A percentile compares a stretch with the other conserved stretches of the same genome.
These are phyloP conservation scores for Agaricus subrufescens DNA, from an alignment of 768 basidiomycete species.

Conservation along the genomic window DNA sequence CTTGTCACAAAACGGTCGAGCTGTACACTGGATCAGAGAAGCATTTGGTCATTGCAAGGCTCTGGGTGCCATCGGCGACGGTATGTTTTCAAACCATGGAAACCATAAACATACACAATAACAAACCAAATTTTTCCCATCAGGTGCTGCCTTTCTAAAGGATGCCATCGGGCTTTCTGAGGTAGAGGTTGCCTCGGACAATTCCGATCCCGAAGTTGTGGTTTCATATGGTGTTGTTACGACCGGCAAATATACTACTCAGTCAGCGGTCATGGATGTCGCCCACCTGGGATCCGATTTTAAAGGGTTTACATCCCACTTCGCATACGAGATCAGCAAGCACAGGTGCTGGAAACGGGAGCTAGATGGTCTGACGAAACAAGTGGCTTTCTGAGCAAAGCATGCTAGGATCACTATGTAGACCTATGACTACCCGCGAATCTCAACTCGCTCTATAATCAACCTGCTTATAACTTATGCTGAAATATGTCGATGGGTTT, in stretches of 20 bases:
- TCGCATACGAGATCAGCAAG: slow-evolving; percentile 59
- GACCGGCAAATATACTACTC: slow-evolving; percentile 42
- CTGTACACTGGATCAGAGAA: slow-evolving; percentile 80
- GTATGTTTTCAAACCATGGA: slow-evolving; percentile 21
- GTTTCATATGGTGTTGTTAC: slow-evolving; percentile 63
- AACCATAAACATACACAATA: not conserved
- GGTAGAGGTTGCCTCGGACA: slow-evolving; percentile 33
- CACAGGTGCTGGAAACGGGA: slow-evolving; percentile 66
- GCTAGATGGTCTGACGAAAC: slow-evolving; percentile 45
- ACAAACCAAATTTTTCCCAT: not conserved
- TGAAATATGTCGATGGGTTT: not conserved
- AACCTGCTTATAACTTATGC: not conserved
- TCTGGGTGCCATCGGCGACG: slow-evolving; percentile 73
- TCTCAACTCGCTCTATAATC: not conserved
- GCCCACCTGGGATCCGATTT: slow-evolving; percentile 38
- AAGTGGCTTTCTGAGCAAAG: slow-evolving; percentile 39
- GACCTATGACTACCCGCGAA: not conserved
- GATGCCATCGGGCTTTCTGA: slow-evolving; percentile 41
- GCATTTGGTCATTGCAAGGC: slow-evolving; percentile 85
- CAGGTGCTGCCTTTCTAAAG: slow-evolving; percentile 47
- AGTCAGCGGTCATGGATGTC: slow-evolving; percentile 35
- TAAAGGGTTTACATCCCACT: slow-evolving; percentile 53
- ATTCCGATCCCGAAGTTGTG: slow-evolving; percentile 37
- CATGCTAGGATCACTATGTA: not conserved
- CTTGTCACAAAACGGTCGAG: slow-evolving; percentile 59